Percentiles rank a stretch among this genome's conserved stretches.
Conservation (phyloP, 495 filamentous ascomycete species). For the Podospora pseudoanserina region DNA sequence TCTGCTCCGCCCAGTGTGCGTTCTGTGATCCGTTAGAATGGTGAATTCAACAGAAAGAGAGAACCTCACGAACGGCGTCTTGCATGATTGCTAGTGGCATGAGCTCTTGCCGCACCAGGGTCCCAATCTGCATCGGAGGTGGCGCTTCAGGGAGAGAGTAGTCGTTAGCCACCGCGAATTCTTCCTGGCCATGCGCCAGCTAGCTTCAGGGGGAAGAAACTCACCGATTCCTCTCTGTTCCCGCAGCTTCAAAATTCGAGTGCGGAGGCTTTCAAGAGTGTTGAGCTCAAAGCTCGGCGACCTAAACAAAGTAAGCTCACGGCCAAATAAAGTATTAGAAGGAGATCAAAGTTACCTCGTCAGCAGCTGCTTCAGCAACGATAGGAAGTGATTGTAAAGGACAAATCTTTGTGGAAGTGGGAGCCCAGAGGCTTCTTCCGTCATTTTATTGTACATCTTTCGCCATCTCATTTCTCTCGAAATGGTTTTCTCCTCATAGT, state of each 20-base stretch:
- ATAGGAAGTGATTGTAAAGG: slow-evolving; percentile 52
- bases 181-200: background rate
- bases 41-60: background rate
- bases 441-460: slow-evolving; percentile 52
- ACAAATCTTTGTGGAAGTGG: slow-evolving; percentile 49
- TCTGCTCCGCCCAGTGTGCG: slow-evolving; percentile 51
- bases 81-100: slow-evolving; percentile 27
- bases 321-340: slow-evolving; percentile 9
- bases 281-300: slow-evolving; percentile 52
- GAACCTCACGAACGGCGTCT: slow-evolving; percentile 28
- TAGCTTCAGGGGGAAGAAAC: slow-evolving; percentile 9
- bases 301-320: slow-evolving; percentile 29
- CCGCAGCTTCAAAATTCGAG: slow-evolving; percentile 45
- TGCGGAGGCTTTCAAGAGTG: slow-evolving; percentile 45
- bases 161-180: too few relatives aligned
- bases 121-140: slow-evolving; percentile 25
- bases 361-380: slow-evolving; percentile 47
- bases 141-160: slow-evolving; percentile 21
- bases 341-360: slow-evolving; percentile 36
- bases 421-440: slow-evolving; percentile 45
- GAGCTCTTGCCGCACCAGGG: slow-evolving; percentile 30
- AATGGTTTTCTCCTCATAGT: slow-evolving; percentile 48
- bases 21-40: slow-evolving; percentile 17
- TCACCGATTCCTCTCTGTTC: slow-evolving; percentile 44
- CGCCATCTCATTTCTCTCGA: slow-evolving; percentile 48